A percentile compares a stretch with the other conserved stretches of the same genome.
phyloP scores from a whole-genome alignment of 257 asterid genomes.

The Salvia miltiorrhiza region DNA sequence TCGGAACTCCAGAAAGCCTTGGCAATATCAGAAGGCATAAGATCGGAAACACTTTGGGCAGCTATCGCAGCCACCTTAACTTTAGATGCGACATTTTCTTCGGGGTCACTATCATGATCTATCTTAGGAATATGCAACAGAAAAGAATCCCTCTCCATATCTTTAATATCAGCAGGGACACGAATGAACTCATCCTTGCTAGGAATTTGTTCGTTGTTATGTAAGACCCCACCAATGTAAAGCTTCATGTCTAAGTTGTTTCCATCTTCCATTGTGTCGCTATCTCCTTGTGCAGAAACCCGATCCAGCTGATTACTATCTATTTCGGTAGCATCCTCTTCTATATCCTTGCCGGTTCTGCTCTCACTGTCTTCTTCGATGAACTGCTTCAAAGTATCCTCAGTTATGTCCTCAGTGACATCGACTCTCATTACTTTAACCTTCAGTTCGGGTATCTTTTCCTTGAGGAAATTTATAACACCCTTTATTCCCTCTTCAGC shows the following conservation, averaged over 20 bases:
- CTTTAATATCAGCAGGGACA: constrained; percentile 67
- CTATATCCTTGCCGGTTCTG: constrained; percentile 36
- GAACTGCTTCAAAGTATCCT: constrained; percentile 60
- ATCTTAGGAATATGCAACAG: constrained; percentile 70
- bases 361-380: constrained; percentile 61
- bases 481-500: constrained; percentile 88
- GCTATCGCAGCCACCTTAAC: constrained; percentile 55
- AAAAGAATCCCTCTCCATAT: constrained; percentile 80
- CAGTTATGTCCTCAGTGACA: constrained; percentile 48
- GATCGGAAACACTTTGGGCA: constrained; percentile 73
- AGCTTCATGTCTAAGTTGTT: constrained; percentile 66
- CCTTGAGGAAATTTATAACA: constrained; percentile 82
- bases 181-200: constrained; percentile 79
- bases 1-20: constrained; percentile 74
- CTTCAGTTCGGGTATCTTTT: constrained; percentile 84
- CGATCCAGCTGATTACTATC: constrained; percentile 46
- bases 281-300: constrained; percentile 50
- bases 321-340: constrained; percentile 50
- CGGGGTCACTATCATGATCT: constrained; percentile 42
- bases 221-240: constrained; percentile 84
- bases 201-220: constrained; percentile 65
- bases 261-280: constrained; percentile 45
- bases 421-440: constrained; percentile 69
- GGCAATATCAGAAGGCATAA: constrained; percentile 96
- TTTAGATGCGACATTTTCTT: constrained; percentile 50